A percentile compares a stretch with the other conserved stretches of the same genome.
Conservation (phyloP, 257 asterid species). For the Ballota nigra region DNA sequence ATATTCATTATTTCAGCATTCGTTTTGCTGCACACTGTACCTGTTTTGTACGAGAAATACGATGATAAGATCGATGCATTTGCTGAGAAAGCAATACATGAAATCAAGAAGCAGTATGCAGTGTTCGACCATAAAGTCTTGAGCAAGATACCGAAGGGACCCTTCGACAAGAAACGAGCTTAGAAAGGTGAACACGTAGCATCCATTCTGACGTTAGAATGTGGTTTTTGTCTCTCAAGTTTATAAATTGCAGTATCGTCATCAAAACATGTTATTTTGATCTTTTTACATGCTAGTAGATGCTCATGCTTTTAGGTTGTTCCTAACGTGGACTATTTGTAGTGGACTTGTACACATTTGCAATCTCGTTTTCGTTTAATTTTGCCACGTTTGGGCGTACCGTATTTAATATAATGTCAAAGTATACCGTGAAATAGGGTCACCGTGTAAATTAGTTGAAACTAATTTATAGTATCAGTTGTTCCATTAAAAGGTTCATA, state of each 20-base stretch:
- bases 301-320: neutral
- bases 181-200: conserved; percentile 22
- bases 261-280: neutral
- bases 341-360: neutral
- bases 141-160: conserved; percentile 73
- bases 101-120: conserved; percentile 73
- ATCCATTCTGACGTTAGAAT: neutral
- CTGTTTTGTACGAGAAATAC: conserved; percentile 80
- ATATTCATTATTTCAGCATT: conserved; percentile 39
- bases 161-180: conserved; percentile 54
- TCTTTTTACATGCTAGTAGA: neutral
- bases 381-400: neutral
- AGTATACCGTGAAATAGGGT: no score
- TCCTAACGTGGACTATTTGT: neutral
- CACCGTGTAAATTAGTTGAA: no score
- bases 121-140: conserved; percentile 64
- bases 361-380: neutral
- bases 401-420: no score
- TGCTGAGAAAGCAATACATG: conserved; percentile 66
- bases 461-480: no score
- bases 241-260: neutral
- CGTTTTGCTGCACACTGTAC: conserved; percentile 72
- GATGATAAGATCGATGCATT: conserved; percentile 72
- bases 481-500: no score
- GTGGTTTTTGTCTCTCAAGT: neutral